Percentiles rank a stretch among this genome's conserved stretches.
Evolutionary conservation across 495 filamentous ascomycete species (phyloP).

Genomic region (Xeromyces bisporus): DNA sequence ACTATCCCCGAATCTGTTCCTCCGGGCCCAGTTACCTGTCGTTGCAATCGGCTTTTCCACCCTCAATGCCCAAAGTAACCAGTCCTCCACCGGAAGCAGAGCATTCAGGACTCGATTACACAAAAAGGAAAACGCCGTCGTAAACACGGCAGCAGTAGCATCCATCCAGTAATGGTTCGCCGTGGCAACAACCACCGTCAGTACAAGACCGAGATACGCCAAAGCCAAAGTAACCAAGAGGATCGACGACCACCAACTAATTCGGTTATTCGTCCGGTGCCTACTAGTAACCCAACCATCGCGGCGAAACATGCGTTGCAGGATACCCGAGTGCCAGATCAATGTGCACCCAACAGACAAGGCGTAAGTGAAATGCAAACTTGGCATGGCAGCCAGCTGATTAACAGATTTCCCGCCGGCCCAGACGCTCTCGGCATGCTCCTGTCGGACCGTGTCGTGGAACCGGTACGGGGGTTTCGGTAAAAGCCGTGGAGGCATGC

Average conservation of each 20-base stretch:
- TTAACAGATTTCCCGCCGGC: slow-evolving; percentile 42
- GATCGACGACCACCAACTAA: slow-evolving; percentile 19
- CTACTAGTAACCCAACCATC: too few species aligned
- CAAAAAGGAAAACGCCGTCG: slow-evolving; percentile 31
- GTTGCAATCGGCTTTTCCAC: slow-evolving; percentile 40
- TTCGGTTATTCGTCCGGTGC: slow-evolving; percentile 13
- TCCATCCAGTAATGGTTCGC: slow-evolving; percentile 54
- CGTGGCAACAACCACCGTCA: slow-evolving; percentile 45
- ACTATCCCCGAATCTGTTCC: too few species aligned
- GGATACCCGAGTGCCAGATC: slow-evolving; percentile 40
- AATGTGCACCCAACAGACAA: slow-evolving; percentile 44
- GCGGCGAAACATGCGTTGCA: slow-evolving; percentile 26
- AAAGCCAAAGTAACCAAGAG: slow-evolving; percentile 33
- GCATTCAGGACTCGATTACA: slow-evolving; percentile 36
- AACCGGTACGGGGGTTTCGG: slow-evolving; percentile 44
- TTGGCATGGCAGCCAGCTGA: slow-evolving; percentile 40
- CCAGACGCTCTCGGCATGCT: slow-evolving; percentile 43
- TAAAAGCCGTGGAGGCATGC: slow-evolving; percentile 47
- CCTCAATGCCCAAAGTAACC: slow-evolving; percentile 35
- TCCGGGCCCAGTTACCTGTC: slow-evolving; percentile 29
- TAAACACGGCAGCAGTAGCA: slow-evolving; percentile 36
- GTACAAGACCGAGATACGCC: slow-evolving; percentile 38
- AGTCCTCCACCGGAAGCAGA: slow-evolving; percentile 40
- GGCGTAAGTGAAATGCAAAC: slow-evolving; percentile 42
- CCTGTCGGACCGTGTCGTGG: slow-evolving; percentile 44